phyloP scores from a whole-genome alignment of 371 early-diverging fungal genomes.

The Mucor indicus region DNA sequence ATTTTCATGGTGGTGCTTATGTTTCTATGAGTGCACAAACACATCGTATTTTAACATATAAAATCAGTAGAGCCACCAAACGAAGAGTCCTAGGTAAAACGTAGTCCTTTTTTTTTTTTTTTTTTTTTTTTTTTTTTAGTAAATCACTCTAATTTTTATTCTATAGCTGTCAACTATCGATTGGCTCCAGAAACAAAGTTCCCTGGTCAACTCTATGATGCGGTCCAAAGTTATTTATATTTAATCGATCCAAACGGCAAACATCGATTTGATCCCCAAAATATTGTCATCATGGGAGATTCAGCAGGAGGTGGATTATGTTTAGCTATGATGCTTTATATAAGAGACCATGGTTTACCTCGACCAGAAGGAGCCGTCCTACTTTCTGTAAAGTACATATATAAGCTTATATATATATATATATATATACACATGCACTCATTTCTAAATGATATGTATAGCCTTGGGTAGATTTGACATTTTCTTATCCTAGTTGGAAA shows the following conservation, averaged over 20 bases:
- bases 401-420: neutral
- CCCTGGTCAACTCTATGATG: conserved; percentile 80
- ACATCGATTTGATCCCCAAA: conserved; percentile 44
- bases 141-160: no score
- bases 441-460: conserved; percentile 3
- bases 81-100: conserved; percentile 47
- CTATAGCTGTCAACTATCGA: conserved; percentile 64
- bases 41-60: conserved; percentile 54
- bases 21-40: conserved; percentile 60
- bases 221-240: conserved; percentile 63
- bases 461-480: conserved; percentile 45
- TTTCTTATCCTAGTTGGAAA: conserved; percentile 35
- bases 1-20: conserved; percentile 69
- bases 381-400: conserved; percentile 22
- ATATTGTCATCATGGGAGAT: conserved; percentile 78
- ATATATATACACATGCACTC: neutral
- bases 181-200: conserved; percentile 77
- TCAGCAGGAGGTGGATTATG: conserved; percentile 70
- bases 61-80: conserved; percentile 49
- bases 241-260: conserved; percentile 53
- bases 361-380: conserved; percentile 38
- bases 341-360: no score
- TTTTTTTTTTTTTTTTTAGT: no score
- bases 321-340: conserved; percentile 32
- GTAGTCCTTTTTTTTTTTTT: no score